Conservation (phyloP, 768 basidiomycete genomes). For the Lactifluus subvellereus region DNA sequence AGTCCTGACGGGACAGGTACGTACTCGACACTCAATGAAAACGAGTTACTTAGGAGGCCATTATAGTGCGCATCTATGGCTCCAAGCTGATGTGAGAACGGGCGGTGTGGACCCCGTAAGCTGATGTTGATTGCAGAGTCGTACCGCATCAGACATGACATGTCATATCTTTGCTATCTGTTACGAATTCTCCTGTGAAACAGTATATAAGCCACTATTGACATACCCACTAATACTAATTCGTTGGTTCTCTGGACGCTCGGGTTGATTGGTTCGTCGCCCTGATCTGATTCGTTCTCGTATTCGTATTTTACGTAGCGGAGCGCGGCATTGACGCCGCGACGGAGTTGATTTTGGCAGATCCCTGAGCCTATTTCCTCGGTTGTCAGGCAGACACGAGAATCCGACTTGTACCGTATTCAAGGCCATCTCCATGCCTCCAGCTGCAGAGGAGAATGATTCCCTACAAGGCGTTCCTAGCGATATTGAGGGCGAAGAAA, state of each 20-base stretch:
- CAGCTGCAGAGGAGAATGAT: constrained; percentile 1
- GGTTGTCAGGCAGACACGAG: constrained; percentile 2
- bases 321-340: background rate
- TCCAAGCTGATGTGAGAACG: constrained; percentile 20
- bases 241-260: background rate
- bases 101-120: background rate
- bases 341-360: constrained; percentile 10
- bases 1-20: constrained; percentile 57
- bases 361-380: constrained; percentile 3
- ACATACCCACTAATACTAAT: constrained; percentile 3
- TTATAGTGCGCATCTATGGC: constrained; percentile 23
- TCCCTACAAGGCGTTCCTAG: background rate
- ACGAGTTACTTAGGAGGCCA: background rate
- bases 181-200: constrained; percentile 2
- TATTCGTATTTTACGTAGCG: constrained; percentile 4
- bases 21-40: constrained; percentile 14
- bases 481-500: constrained; percentile 11
- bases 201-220: constrained; percentile 11
- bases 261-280: background rate
- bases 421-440: constrained; percentile 8
- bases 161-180: constrained; percentile 11
- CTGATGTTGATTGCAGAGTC: background rate
- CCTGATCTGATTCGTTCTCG: background rate
- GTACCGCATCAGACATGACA: background rate
- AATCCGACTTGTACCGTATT: background rate